Base-by-base conservation (phyloP, 495 filamentous ascomycete genomes). In the Penicillium flavigenum region DNA sequence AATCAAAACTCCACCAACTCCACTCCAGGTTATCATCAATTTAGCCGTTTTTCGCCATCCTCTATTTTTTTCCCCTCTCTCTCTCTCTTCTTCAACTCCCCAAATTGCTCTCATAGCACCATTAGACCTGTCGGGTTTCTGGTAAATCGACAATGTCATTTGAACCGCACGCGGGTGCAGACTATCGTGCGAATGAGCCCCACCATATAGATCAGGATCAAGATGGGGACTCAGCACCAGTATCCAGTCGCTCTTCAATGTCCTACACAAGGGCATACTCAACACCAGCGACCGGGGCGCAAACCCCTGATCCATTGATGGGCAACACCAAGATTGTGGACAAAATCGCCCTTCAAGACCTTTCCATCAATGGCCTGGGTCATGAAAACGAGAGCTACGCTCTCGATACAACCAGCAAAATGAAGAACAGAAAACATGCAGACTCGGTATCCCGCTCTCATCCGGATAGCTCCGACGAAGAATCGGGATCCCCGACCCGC, bases 241-340 rank as follows among this genome's bases (percentile, higher is more conserved):
- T 39, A 17, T 65, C 65, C 2, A 54, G 55, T 42, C 60, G 60
- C 12, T 65, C 65, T 2, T 68, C 65, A 3, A 63, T 65, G 29
- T 63, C 63, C 10, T 54, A 65, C 29, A 45, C 54, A 26, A 61
- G 57, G 24, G 58, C 50, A 16, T 65, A 60, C 32, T 55, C 59
- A 9, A 68, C 65, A 2, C 65, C 65, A 29, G 65, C 58, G 45
- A 68, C 63, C 46, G 63, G 63, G 27, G 56, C 65, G 4, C 57
- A 65, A 59, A 65, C 65, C 5, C 65, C 65, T 17, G 65, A 68
- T 41, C 63, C 63, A 20, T 45, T 68, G 6, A 43, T 68, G 51
- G 63, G 60, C 1, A 53, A 57, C 22, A 51, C 32, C 19, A 56
- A 34, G 9, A 38, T 43, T 6, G 45, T 65, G 31, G 60, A 63